phyloP scores from a whole-genome alignment of 768 basidiomycete genomes.

The Tulasnella sp. region DNA sequence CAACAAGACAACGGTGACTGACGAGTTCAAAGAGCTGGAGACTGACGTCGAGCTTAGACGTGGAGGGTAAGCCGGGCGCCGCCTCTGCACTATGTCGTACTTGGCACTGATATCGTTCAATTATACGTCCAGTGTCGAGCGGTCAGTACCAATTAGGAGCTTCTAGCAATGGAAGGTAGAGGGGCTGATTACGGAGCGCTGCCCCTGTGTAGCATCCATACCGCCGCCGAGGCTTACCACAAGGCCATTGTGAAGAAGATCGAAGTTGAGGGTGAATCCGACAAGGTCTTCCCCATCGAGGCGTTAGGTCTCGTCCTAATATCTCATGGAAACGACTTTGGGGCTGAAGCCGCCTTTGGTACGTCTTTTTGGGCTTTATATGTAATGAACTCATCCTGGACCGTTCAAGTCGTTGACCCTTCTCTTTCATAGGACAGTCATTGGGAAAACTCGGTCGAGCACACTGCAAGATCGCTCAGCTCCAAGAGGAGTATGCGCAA shows the following conservation, averaged over 20 bases:
- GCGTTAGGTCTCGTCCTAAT: conserved; percentile 81
- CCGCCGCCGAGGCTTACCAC: conserved; percentile 62
- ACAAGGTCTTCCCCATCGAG: conserved; percentile 64
- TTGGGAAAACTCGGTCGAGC: conserved; percentile 69
- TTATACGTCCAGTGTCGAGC: neutral
- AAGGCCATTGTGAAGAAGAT: conserved; percentile 65
- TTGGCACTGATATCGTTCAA: conserved; percentile 42
- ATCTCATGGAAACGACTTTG: conserved; percentile 69
- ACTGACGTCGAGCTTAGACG: conserved; percentile 66
- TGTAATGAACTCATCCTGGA: neutral
- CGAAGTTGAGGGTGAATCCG: conserved; percentile 46
- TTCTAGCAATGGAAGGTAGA: neutral
- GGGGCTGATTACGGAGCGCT: conserved; percentile 10
- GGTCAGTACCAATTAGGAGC: neutral
- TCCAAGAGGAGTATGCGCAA: conserved; percentile 72
- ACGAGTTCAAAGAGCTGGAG: conserved; percentile 73
- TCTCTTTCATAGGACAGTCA: conserved; percentile 42
- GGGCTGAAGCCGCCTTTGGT: conserved; percentile 67
- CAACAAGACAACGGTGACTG: conserved; percentile 62
- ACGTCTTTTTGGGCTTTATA: conserved; percentile 15
- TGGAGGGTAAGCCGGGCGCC: conserved; percentile 52
- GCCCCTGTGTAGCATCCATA: conserved; percentile 43
- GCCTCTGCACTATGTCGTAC: too few relatives aligned
- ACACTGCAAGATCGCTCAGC: conserved; percentile 70
- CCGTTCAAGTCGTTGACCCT: neutral